phyloP scores from a whole-genome alignment of 208 protist species.

The Trypanosoma scelopori region DNA sequence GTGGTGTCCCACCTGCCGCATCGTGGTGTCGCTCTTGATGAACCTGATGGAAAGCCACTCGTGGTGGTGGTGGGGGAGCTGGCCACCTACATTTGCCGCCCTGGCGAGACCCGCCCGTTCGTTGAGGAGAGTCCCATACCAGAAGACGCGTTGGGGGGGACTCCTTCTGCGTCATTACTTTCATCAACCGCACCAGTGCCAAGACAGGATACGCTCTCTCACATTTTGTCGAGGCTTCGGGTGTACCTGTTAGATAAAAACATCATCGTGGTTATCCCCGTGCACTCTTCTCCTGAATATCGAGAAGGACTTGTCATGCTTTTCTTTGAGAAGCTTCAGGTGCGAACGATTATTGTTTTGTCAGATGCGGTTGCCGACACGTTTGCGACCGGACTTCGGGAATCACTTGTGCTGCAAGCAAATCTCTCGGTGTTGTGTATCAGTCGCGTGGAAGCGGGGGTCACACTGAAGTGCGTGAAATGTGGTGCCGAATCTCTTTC shows the following conservation, averaged over 20 bases:
- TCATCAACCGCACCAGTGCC: not conserved
- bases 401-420: constrained; percentile 39
- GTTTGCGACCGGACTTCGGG: constrained; percentile 40
- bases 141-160: constrained; percentile 1
- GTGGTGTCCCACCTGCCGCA: not conserved
- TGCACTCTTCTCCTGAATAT: constrained; percentile 30
- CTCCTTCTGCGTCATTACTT: not conserved
- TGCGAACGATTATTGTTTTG: constrained; percentile 42
- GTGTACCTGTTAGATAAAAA: constrained; percentile 30
- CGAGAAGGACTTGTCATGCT: constrained; percentile 34
- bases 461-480: constrained; percentile 30
- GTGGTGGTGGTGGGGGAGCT: constrained; percentile 17
- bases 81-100: constrained; percentile 23
- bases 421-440: constrained; percentile 30
- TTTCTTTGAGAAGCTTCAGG: constrained; percentile 32
- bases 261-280: constrained; percentile 44
- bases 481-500: constrained; percentile 24
- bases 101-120: constrained; percentile 25
- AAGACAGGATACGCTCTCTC: constrained; percentile 4
- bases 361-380: constrained; percentile 57
- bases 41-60: constrained; percentile 12
- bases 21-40: not conserved
- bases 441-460: constrained; percentile 32
- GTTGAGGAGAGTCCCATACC: constrained; percentile 35
- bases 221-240: constrained; percentile 27